A percentile compares a stretch with the other conserved stretches of the same genome.
Conservation (phyloP, 768 basidiomycete species). For the Phlegmacium glaucopus region DNA sequence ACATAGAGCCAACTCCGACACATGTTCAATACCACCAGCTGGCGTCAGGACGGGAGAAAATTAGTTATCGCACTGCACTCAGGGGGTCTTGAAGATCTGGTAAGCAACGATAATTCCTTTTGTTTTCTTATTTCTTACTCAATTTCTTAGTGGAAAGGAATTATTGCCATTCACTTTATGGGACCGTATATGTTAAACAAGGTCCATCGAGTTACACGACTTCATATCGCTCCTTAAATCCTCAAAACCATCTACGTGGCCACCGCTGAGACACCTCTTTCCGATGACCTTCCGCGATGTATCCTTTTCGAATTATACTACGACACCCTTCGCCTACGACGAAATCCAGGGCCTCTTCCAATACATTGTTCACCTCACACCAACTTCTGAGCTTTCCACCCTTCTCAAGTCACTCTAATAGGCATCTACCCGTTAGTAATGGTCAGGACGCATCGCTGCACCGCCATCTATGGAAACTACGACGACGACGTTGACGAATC, state of each 20-base stretch:
- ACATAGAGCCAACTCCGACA: too few relatives aligned
- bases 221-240: constrained; percentile 18
- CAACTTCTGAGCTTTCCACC: constrained; percentile 9
- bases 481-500: background rate
- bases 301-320: constrained; percentile 34
- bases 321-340: constrained; percentile 44
- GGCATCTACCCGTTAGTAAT: constrained; percentile 42
- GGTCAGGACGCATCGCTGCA: background rate
- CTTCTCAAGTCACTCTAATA: constrained; percentile 35
- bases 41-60: constrained; percentile 3
- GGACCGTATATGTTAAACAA: constrained; percentile 46
- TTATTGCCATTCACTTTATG: constrained; percentile 42
- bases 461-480: constrained; percentile 1
- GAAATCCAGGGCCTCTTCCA: constrained; percentile 49
- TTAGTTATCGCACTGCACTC: constrained; percentile 13
- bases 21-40: too few relatives aligned
- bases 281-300: constrained; percentile 40
- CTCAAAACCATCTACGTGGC: background rate
- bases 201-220: constrained; percentile 45
- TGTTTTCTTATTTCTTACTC: background rate
- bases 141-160: constrained; percentile 32
- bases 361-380: constrained; percentile 31
- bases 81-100: constrained; percentile 32
- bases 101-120: constrained; percentile 12
- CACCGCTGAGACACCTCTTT: constrained; percentile 19